A percentile compares a stretch with the other conserved stretches of the same genome.
Conservation (phyloP, 2,329 filamentous ascomycete species). For the Botrytis galanthina region DNA sequence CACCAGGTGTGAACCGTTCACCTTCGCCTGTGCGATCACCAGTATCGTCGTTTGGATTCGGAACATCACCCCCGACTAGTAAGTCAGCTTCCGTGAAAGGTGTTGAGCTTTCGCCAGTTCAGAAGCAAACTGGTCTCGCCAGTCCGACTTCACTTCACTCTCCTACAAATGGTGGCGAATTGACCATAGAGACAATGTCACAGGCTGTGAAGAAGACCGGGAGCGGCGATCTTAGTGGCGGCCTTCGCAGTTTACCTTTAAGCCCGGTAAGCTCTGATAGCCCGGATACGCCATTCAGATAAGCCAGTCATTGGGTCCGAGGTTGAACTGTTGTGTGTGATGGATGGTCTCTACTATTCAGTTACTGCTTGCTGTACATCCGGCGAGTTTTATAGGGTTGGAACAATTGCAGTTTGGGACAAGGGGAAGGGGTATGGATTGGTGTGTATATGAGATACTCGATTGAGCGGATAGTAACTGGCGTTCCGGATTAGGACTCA, state of each 20-base stretch:
- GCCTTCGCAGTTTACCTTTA: slow-evolving; percentile 53
- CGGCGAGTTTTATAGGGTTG: slow-evolving; percentile 26
- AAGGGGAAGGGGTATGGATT: slow-evolving; percentile 22
- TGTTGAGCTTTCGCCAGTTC: slow-evolving; percentile 63
- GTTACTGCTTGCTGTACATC: slow-evolving; percentile 34
- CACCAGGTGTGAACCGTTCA: slow-evolving; percentile 57
- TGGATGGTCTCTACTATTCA: slow-evolving; percentile 10
- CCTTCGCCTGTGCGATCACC: slow-evolving; percentile 80
- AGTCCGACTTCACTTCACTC: slow-evolving; percentile 60
- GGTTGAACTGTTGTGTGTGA: slow-evolving; percentile 4
- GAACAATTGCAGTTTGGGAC: slow-evolving; percentile 20
- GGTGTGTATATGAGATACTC: slow-evolving; percentile 23
- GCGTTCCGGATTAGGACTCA: slow-evolving; percentile 9
- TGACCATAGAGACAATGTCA: slow-evolving; percentile 91
- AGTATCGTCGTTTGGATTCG: slow-evolving; percentile 66
- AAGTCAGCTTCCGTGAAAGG: slow-evolving; percentile 72
- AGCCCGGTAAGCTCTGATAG: slow-evolving; percentile 53
- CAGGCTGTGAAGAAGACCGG: slow-evolving; percentile 83
- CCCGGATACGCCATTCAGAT: slow-evolving; percentile 33
- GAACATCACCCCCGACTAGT: slow-evolving; percentile 73
- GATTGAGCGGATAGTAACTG: slow-evolving; percentile 19
- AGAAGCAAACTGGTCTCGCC: slow-evolving; percentile 50
- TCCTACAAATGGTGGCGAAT: slow-evolving; percentile 60
- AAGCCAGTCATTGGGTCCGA: slow-evolving; percentile 19
- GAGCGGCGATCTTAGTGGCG: slow-evolving; percentile 70